Conservation (phyloP, 768 basidiomycete genomes). For the Lentinula aciculospora region DNA sequence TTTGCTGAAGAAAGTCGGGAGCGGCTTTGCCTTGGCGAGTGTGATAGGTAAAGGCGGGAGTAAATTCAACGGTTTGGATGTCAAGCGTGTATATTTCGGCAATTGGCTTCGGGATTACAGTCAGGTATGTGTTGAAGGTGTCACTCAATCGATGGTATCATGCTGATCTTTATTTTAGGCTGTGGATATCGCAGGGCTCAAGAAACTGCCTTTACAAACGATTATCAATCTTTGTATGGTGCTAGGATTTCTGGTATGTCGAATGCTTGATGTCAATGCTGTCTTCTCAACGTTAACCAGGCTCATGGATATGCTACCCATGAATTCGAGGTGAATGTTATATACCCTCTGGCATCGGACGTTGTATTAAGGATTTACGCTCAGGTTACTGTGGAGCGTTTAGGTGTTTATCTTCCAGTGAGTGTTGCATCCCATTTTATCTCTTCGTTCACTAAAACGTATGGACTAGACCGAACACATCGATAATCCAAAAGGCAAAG, state of each 20-base stretch:
- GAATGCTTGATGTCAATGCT: neutral
- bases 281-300: constrained; percentile 23
- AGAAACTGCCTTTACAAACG: constrained; percentile 68
- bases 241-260: constrained; percentile 77
- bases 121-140: constrained; percentile 34
- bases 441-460: neutral
- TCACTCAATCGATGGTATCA: neutral
- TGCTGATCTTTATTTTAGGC: constrained; percentile 37
- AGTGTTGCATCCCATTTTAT: constrained; percentile 15
- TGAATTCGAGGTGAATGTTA: constrained; percentile 54
- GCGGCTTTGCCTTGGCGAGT: constrained; percentile 52
- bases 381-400: constrained; percentile 65
- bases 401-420: constrained; percentile 82
- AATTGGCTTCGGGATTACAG: constrained; percentile 91
- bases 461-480: constrained; percentile 68
- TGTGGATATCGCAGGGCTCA: constrained; percentile 75
- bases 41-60: constrained; percentile 50
- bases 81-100: constrained; percentile 45
- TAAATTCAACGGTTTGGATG: constrained; percentile 77
- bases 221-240: constrained; percentile 88
- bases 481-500: constrained; percentile 73
- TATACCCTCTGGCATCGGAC: neutral
- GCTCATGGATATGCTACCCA: constrained; percentile 77
- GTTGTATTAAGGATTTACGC: neutral
- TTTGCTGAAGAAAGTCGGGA: constrained; percentile 50